A percentile compares a stretch with the other conserved stretches of the same genome.
phyloP scores from a whole-genome alignment of 176 grass and related monocot genomes.

The Paspalum vaginatum region DNA sequence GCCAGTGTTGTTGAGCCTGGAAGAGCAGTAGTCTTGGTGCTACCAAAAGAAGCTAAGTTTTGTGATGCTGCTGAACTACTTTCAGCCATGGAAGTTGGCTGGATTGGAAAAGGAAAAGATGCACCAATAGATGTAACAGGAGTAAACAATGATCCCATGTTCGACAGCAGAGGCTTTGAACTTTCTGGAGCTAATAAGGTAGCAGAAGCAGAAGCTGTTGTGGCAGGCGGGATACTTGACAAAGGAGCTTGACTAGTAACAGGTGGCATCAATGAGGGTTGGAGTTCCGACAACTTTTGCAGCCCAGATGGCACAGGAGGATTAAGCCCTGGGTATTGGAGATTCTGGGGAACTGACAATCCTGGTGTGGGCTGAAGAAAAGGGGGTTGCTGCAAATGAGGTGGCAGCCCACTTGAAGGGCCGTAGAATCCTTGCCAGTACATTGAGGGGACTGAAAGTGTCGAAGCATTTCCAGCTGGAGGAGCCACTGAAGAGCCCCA shows the following conservation, averaged over 20 bases:
- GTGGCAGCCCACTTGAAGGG: conserved; percentile 60
- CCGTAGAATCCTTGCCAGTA: conserved; percentile 82
- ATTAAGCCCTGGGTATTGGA: conserved; percentile 65
- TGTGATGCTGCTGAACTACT: conserved; percentile 33
- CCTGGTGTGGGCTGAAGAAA: conserved; percentile 61
- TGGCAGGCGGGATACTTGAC: conserved; percentile 39
- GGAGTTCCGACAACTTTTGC: conserved; percentile 60
- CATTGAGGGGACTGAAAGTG: conserved; percentile 58
- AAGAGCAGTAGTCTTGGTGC: conserved; percentile 40
- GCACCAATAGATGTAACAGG: conserved; percentile 45
- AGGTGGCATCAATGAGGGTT: conserved; percentile 53
- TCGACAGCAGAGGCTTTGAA: conserved; percentile 46
- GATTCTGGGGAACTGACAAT: conserved; percentile 61
- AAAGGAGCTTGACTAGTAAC: conserved; percentile 48
- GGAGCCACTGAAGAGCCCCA: conserved; percentile 60
- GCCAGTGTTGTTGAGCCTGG: conserved; percentile 44
- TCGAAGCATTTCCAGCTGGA: conserved; percentile 54
- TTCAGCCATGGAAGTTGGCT: conserved; percentile 57
- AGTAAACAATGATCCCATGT: conserved; percentile 50
- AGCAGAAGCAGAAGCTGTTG: conserved; percentile 47
- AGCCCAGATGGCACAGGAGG: conserved; percentile 54
- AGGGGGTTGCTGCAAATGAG: conserved; percentile 71
- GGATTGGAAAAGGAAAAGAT: conserved; percentile 50
- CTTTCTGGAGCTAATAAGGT: conserved; percentile 56
- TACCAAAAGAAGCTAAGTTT: conserved; percentile 46